These are phyloP conservation scores for Coemansia sp. DNA, from an alignment of 192 early-diverging fungal genomes.

Conservation along the genomic window DNA sequence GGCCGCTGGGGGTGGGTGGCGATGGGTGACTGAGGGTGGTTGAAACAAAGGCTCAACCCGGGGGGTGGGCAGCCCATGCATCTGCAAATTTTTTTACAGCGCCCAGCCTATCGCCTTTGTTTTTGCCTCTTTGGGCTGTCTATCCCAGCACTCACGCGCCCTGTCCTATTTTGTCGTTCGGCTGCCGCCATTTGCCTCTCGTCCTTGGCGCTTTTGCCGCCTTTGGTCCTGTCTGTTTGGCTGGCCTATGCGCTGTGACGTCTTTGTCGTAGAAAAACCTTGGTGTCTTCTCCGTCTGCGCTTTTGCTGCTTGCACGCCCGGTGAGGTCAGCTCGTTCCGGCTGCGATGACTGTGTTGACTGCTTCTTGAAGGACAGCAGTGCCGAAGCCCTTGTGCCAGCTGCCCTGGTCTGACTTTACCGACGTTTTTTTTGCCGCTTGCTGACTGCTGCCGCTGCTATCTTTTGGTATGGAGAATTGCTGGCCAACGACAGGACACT, in stretches of 20 bases:
- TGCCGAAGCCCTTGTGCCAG: neutral
- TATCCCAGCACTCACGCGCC: conserved; percentile 5
- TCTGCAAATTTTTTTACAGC: too few species aligned
- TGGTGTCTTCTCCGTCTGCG: too few species aligned
- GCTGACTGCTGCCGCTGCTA: neutral
- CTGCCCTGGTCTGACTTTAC: neutral
- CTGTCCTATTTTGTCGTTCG: neutral
- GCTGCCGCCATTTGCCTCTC: neutral
- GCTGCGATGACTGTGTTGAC: too few species aligned
- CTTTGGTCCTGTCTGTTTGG: neutral
- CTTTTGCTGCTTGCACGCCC: too few species aligned
- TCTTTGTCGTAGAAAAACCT: neutral
- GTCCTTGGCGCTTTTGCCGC: too few species aligned
- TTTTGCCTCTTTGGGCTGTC: conserved; percentile 8
- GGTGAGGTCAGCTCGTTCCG: too few species aligned
- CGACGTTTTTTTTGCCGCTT: too few species aligned
- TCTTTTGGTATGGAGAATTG: neutral
- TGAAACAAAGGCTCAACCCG: conserved; percentile 47
- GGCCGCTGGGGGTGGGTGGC: conserved; percentile 17
- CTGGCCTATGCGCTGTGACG: conserved; percentile 7
- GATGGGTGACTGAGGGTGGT: conserved; percentile 31
- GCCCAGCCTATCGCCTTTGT: neutral
- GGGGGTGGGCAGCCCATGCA: conserved; percentile 1
- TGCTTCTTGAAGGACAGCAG: too few species aligned
- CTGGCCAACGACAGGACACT: neutral